Percentiles rank a stretch among this genome's conserved stretches.
These are phyloP conservation scores for Phyllosticta paracitricarpa DNA, from an alignment of 2,329 filamentous ascomycete species.

Conservation along the genomic window DNA sequence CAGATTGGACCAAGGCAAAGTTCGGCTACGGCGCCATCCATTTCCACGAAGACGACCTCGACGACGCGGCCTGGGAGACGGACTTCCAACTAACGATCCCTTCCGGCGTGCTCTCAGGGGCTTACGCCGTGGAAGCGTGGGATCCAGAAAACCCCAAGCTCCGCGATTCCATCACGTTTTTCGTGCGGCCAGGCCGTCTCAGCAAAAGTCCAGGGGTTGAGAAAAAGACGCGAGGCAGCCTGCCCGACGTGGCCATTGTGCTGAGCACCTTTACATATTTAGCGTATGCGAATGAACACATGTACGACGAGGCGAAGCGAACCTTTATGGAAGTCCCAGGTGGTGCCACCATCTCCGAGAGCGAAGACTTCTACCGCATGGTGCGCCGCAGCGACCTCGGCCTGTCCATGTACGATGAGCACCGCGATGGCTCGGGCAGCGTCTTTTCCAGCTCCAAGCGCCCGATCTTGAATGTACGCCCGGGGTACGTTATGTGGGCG, in stretches of 20 bases:
- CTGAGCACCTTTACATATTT: slow-evolving; percentile 30
- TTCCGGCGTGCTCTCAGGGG: slow-evolving; percentile 16
- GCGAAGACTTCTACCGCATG: slow-evolving; percentile 16
- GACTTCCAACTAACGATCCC: slow-evolving; percentile 21
- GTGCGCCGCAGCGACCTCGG: slow-evolving; percentile 26
- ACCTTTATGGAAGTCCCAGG: slow-evolving; percentile 16
- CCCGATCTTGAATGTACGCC: slow-evolving; percentile 30
- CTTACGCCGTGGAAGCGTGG: slow-evolving; percentile 21
- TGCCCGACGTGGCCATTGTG: slow-evolving; percentile 19
- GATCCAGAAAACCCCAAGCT: slow-evolving; percentile 12
- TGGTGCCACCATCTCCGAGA: slow-evolving; percentile 12
- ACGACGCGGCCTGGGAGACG: slow-evolving; percentile 27
- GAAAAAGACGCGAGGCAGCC: background rate
- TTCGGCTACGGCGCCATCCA: slow-evolving; percentile 30
- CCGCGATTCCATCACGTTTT: slow-evolving; percentile 26
- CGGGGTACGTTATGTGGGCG: slow-evolving; percentile 28
- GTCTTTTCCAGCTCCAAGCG: slow-evolving; percentile 24
- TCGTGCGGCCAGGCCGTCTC: slow-evolving; percentile 19
- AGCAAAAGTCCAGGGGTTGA: background rate
- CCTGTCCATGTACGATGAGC: slow-evolving; percentile 29
- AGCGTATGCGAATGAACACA: slow-evolving; percentile 31
- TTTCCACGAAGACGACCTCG: slow-evolving; percentile 31
- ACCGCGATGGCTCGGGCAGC: slow-evolving; percentile 27
- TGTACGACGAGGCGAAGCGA: slow-evolving; percentile 21
- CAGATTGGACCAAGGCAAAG: slow-evolving; percentile 24